A percentile compares a stretch with the other conserved stretches of the same genome.
phyloP scores from a whole-genome alignment of 257 asterid genomes.

The Euphrasia confusa region DNA sequence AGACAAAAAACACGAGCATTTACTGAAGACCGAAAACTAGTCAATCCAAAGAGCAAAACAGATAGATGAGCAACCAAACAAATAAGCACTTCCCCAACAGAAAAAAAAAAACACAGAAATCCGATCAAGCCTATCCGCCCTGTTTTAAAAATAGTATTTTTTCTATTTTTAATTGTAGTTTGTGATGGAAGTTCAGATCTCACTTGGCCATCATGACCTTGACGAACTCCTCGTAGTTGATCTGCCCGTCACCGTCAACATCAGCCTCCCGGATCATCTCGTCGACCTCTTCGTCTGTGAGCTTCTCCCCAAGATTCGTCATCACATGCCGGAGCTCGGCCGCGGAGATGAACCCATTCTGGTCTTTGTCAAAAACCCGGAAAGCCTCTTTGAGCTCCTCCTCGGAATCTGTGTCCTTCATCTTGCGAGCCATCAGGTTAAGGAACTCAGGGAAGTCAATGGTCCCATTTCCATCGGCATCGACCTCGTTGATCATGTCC shows the following conservation, averaged over 20 bases:
- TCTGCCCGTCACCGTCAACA: constrained; percentile 1
- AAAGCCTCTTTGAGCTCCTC: constrained; percentile 5
- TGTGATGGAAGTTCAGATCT: background rate
- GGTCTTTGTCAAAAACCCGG: constrained; percentile 3
- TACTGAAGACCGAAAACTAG: too few species aligned
- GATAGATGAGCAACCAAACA: too few species aligned
- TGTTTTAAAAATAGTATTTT: background rate
- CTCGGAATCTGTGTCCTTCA: constrained; percentile 4
- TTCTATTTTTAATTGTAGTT: background rate
- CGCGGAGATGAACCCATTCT: constrained; percentile 2
- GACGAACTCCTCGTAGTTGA: constrained; percentile 2
- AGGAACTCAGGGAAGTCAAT: constrained; percentile 2
- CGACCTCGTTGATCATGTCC: constrained; percentile 2
- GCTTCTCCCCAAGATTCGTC: constrained; percentile 5
- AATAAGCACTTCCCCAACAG: too few species aligned
- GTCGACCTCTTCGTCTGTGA: background rate
- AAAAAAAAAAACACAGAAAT: too few species aligned
- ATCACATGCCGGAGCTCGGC: background rate
- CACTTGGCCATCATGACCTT: constrained; percentile 9
- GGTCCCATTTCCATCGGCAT: constrained; percentile 3
- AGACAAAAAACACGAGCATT: too few species aligned
- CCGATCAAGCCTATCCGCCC: too few species aligned
- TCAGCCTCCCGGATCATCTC: constrained; percentile 6
- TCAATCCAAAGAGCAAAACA: too few species aligned
- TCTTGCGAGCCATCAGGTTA: constrained; percentile 6